Evolutionary conservation across 257 asterid genomes (phyloP).

Genomic region (Jacaranda mimosifolia): DNA sequence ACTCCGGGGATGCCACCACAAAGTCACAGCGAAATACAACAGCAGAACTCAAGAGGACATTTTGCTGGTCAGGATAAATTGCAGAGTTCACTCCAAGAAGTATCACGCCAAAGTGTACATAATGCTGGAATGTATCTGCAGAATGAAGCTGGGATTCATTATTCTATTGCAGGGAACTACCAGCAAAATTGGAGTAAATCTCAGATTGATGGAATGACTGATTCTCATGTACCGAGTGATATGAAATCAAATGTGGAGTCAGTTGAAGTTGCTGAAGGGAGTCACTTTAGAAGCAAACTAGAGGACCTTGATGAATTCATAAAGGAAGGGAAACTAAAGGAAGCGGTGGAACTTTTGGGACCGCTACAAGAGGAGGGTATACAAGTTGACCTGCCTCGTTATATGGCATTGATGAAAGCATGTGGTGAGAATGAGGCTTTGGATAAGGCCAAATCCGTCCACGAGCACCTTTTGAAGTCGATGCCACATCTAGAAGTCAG

Average conservation of each 20-base stretch:
- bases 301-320: conserved; percentile 66
- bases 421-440: conserved; percentile 74
- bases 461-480: conserved; percentile 62
- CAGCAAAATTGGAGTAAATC: conserved; percentile 37
- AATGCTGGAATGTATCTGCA: conserved; percentile 39
- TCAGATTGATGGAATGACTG: conserved; percentile 35
- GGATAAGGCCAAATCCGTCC: conserved; percentile 68
- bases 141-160: conserved; percentile 27
- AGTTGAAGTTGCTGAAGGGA: conserved; percentile 39
- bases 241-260: conserved; percentile 32
- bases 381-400: conserved; percentile 63
- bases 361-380: conserved; percentile 54
- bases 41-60: conserved; percentile 38
- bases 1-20: background rate
- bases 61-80: conserved; percentile 35
- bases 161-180: conserved; percentile 37
- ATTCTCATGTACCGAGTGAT: conserved; percentile 34
- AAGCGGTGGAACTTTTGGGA: conserved; percentile 63
- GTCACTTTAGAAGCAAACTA: conserved; percentile 37
- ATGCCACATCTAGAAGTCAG: conserved; percentile 54
- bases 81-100: conserved; percentile 34
- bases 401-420: conserved; percentile 56
- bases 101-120: conserved; percentile 25
- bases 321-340: conserved; percentile 62
- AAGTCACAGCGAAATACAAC: conserved; percentile 1